Conservation (phyloP, 306 rosid species). For the Herpetospermum pedunculosum region DNA sequence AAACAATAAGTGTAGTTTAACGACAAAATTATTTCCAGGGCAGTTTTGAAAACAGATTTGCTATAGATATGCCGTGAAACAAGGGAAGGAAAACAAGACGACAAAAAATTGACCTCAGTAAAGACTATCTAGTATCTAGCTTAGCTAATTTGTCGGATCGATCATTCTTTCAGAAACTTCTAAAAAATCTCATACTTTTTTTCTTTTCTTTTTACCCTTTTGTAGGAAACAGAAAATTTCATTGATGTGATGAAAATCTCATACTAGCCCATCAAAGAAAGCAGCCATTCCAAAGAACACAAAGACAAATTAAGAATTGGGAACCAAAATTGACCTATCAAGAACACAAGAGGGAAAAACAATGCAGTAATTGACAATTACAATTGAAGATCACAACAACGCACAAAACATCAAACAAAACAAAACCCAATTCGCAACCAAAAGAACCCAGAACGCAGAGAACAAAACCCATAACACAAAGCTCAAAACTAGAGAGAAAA, state of each 20-base stretch:
- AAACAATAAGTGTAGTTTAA: not conserved
- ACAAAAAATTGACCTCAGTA: not conserved
- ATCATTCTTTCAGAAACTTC: not conserved
- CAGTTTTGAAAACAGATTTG: not conserved
- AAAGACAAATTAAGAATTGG: not conserved
- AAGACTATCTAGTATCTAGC: not conserved
- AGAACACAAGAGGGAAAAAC: not conserved
- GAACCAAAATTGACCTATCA: not conserved
- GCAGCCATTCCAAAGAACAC: not conserved
- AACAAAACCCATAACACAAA: not conserved
- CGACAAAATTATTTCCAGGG: not conserved
- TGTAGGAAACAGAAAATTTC: not conserved
- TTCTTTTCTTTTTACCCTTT: too few relatives aligned
- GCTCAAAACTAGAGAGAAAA: not conserved
- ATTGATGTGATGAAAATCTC: too few relatives aligned
- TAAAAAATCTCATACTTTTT: not conserved
- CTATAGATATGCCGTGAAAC: not conserved
- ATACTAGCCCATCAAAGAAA: not conserved
- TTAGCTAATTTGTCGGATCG: not conserved
- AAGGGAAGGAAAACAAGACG: not conserved
- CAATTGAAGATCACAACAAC: not conserved
- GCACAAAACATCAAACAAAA: conserved; percentile 17
- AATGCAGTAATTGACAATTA: not conserved
- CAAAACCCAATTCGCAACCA: not conserved
- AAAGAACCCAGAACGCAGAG: not conserved